phyloP scores from a whole-genome alignment of 306 rosid genomes.

The Phaseolus lunatus region DNA sequence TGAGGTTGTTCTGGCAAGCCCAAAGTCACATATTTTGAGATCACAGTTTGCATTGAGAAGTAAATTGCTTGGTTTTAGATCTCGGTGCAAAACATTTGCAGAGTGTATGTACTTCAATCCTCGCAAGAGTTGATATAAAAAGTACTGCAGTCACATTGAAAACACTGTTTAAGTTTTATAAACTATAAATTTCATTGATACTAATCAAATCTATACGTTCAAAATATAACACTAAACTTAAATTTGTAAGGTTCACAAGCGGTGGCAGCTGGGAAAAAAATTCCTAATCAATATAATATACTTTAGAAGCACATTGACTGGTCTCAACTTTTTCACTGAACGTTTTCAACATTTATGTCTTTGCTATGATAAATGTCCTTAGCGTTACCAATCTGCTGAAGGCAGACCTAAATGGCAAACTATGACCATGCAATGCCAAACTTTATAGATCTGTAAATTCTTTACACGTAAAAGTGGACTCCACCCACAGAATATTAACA shows the following conservation, averaged over 20 bases:
- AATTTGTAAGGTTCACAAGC: neutral
- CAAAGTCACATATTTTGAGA: conserved; percentile 62
- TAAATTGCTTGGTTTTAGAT: conserved; percentile 64
- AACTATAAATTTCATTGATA: conserved; percentile 1
- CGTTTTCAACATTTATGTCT: neutral
- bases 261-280: too few species aligned
- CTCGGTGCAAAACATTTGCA: conserved; percentile 65
- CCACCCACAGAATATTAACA: conserved; percentile 2
- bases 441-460: conserved; percentile 4
- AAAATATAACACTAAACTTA: conserved; percentile 8
- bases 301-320: too few species aligned
- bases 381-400: neutral
- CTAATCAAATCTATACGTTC: neutral
- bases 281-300: too few species aligned
- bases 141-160: conserved; percentile 50
- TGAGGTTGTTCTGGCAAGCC: conserved; percentile 65
- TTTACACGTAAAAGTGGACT: conserved; percentile 31
- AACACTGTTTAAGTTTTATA: conserved; percentile 29
- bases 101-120: conserved; percentile 59
- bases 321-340: too few species aligned
- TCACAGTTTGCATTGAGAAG: conserved; percentile 64
- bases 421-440: conserved; percentile 7
- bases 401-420: neutral
- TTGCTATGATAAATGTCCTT: neutral
- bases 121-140: conserved; percentile 55